These are phyloP conservation scores for Sarocladiaceae sp. DNA, from an alignment of 2,329 filamentous ascomycete species.

Conservation along the genomic window DNA sequence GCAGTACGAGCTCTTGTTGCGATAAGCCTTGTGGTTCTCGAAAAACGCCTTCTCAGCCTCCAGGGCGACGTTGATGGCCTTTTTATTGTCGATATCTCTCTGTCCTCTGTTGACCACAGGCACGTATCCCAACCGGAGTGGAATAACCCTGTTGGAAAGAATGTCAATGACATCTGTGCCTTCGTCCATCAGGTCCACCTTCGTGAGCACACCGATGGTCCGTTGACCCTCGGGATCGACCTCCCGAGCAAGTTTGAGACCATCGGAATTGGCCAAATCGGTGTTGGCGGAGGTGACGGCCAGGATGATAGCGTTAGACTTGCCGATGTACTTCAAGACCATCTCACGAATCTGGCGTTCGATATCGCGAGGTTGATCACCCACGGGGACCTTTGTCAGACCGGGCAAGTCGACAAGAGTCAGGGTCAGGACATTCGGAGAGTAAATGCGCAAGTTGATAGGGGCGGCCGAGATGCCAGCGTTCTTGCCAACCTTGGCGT, in stretches of 20 bases:
- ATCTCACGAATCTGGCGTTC: constrained; percentile 97
- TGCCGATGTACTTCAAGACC: constrained; percentile 97
- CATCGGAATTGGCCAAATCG: constrained; percentile 96
- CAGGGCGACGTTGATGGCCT: constrained; percentile 87
- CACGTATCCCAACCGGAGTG: constrained; percentile 94
- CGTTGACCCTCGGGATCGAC: constrained; percentile 90
- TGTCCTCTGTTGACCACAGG: constrained; percentile 97
- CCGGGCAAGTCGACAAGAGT: constrained; percentile 95
- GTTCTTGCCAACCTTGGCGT: constrained; percentile 93
- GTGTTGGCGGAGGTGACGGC: constrained; percentile 97
- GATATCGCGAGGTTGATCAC: constrained; percentile 93
- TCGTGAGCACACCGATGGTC: constrained; percentile 95
- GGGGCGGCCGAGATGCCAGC: constrained; percentile 92
- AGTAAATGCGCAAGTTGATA: constrained; percentile 98
- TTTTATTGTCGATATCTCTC: constrained; percentile 94
- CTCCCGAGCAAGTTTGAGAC: constrained; percentile 91
- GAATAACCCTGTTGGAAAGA: constrained; percentile 93
- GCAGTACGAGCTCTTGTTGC: constrained; percentile 98
- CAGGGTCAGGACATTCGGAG: constrained; percentile 92
- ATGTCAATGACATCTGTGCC: constrained; percentile 97
- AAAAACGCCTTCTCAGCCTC: constrained; percentile 92
- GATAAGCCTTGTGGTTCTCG: constrained; percentile 73
- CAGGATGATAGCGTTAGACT: constrained; percentile 96
- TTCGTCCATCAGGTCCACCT: constrained; percentile 97
- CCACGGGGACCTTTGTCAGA: constrained; percentile 92